Conservation (phyloP, 306 rosid species). For the Rosa multiflora region DNA sequence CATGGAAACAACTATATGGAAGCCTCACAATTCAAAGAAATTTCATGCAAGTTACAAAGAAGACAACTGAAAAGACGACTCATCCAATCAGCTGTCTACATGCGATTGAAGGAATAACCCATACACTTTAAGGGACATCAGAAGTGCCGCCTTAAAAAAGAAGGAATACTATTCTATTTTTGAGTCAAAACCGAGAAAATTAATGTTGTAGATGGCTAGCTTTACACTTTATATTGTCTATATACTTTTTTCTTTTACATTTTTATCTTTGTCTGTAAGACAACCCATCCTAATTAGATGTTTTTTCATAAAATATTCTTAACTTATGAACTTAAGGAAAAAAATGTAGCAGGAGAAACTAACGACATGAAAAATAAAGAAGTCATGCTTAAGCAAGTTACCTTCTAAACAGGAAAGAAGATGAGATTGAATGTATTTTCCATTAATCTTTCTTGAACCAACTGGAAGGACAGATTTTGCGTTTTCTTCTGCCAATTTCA, state of each 20-base stretch:
- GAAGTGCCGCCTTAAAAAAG: neutral
- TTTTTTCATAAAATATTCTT: neutral
- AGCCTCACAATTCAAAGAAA: neutral
- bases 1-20: neutral
- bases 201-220: neutral
- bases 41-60: neutral
- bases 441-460: constrained; percentile 91
- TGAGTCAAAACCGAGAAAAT: neutral
- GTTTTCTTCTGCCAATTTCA: constrained; percentile 76
- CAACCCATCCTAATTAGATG: neutral
- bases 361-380: neutral
- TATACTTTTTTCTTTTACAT: neutral
- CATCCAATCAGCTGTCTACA: neutral
- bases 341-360: constrained; percentile 6
- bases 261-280: neutral
- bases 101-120: neutral
- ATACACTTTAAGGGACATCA: neutral
- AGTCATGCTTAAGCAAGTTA: constrained; percentile 8
- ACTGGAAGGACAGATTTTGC: constrained; percentile 58
- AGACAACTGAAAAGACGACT: neutral
- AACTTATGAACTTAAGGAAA: neutral
- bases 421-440: constrained; percentile 90
- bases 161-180: neutral
- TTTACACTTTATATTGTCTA: neutral
- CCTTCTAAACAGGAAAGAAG: constrained; percentile 78